Percentiles rank a stretch among this genome's conserved stretches.
These are phyloP conservation scores for Termitomyces sp. DNA, from an alignment of 768 basidiomycete species.

Conservation along the genomic window DNA sequence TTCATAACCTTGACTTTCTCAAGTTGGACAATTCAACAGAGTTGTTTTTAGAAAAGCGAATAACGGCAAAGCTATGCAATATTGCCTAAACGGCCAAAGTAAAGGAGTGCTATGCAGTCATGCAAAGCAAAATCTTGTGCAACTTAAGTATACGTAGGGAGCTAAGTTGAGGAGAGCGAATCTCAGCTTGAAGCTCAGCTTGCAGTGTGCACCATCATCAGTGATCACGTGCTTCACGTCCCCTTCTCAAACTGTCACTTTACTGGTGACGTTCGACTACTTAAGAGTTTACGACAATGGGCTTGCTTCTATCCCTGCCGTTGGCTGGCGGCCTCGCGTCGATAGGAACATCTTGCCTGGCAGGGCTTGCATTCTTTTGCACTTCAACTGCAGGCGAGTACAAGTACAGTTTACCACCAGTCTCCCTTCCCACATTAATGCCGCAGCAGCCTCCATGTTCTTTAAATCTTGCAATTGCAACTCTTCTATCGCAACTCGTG, in stretches of 20 bases:
- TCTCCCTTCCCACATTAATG: slow-evolving; percentile 5
- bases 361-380: slow-evolving; percentile 79
- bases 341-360: slow-evolving; percentile 79
- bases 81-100: too few relatives aligned
- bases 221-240: slow-evolving; percentile 5
- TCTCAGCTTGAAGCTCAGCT: too few relatives aligned
- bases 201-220: too few relatives aligned
- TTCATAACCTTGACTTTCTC: background rate
- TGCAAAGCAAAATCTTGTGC: background rate
- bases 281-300: slow-evolving; percentile 41
- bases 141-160: background rate
- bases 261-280: background rate
- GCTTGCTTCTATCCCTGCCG: slow-evolving; percentile 68
- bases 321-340: slow-evolving; percentile 62
- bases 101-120: background rate
- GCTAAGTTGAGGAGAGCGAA: too few relatives aligned
- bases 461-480: slow-evolving; percentile 99
- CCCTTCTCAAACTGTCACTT: background rate
- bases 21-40: background rate
- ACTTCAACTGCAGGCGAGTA: slow-evolving; percentile 76
- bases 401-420: slow-evolving; percentile 15
- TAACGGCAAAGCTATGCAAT: too few relatives aligned
- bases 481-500: slow-evolving; percentile 94
- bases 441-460: slow-evolving; percentile 78
- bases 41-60: background rate